Conservation (phyloP, 371 early-diverging fungal species). For the Mucor plumbeus region DNA sequence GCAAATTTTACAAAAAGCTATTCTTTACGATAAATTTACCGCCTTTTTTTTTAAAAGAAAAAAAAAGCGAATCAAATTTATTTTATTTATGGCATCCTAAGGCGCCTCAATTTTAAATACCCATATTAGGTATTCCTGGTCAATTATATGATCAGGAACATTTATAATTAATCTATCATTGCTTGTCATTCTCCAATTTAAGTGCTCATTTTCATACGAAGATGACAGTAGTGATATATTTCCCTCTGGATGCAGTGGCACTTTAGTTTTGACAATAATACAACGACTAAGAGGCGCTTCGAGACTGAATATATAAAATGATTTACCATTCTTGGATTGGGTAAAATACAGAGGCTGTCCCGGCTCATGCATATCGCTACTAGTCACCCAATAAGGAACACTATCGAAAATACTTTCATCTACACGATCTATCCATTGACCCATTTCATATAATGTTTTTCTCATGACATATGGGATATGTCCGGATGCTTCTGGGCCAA, state of each 20-base stretch:
- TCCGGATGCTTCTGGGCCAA: slow-evolving; percentile 38
- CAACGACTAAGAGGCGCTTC: neutral
- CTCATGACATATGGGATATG: slow-evolving; percentile 25
- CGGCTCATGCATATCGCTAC: slow-evolving; percentile 21
- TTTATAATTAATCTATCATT: slow-evolving; percentile 17
- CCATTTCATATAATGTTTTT: slow-evolving; percentile 22
- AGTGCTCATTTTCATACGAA: neutral
- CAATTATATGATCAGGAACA: slow-evolving; percentile 14
- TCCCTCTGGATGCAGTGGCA: slow-evolving; percentile 14
- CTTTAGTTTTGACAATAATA: slow-evolving; percentile 16
- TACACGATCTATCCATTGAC: slow-evolving; percentile 28
- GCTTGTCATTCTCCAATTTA: slow-evolving; percentile 13
- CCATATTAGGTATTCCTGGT: slow-evolving; percentile 18
- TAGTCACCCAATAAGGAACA: slow-evolving; percentile 33
- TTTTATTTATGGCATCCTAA: neutral
- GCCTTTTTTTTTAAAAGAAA: too few relatives aligned
- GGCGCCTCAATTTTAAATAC: slow-evolving; percentile 21
- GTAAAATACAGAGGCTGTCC: slow-evolving; percentile 26
- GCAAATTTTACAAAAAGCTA: too few relatives aligned
- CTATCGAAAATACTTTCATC: slow-evolving; percentile 28
- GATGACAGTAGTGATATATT: slow-evolving; percentile 10
- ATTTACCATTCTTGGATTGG: slow-evolving; percentile 19
- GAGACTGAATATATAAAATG: slow-evolving; percentile 33
- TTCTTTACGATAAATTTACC: too few relatives aligned
- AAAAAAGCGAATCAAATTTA: too few relatives aligned